A percentile compares a stretch with the other conserved stretches of the same genome.
These are phyloP conservation scores for Rhynchospora breviuscula DNA, from an alignment of 176 grass and related monocot species.

Conservation along the genomic window DNA sequence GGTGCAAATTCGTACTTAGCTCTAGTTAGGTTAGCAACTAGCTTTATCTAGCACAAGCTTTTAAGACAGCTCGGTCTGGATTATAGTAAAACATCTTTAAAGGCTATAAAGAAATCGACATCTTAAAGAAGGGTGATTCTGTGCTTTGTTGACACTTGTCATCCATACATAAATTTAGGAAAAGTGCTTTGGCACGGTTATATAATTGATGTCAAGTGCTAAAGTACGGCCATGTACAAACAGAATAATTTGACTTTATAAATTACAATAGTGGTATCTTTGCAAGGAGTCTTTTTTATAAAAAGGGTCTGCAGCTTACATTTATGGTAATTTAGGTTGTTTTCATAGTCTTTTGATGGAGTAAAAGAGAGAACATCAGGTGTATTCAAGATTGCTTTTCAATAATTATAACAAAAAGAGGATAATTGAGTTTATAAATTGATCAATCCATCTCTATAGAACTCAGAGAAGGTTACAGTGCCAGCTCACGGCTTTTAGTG, in stretches of 20 bases:
- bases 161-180: background rate
- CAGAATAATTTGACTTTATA: background rate
- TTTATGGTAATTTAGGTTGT: background rate
- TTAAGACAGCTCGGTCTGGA: background rate
- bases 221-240: conserved; percentile 12
- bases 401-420: background rate
- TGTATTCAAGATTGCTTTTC: background rate
- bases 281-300: background rate
- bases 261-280: background rate
- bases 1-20: background rate
- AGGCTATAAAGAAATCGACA: background rate
- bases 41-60: conserved; percentile 11
- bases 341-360: background rate
- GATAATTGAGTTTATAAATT: background rate
- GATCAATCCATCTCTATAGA: background rate
- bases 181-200: background rate
- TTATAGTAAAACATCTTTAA: conserved; percentile 8
- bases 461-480: background rate
- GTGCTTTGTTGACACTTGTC: background rate
- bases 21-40: background rate
- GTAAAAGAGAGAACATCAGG: background rate
- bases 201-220: background rate
- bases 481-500: background rate
- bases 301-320: background rate
- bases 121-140: background rate